Base-by-base conservation (phyloP, 2,329 filamentous ascomycete genomes). In the Claviceps spartinae region DNA sequence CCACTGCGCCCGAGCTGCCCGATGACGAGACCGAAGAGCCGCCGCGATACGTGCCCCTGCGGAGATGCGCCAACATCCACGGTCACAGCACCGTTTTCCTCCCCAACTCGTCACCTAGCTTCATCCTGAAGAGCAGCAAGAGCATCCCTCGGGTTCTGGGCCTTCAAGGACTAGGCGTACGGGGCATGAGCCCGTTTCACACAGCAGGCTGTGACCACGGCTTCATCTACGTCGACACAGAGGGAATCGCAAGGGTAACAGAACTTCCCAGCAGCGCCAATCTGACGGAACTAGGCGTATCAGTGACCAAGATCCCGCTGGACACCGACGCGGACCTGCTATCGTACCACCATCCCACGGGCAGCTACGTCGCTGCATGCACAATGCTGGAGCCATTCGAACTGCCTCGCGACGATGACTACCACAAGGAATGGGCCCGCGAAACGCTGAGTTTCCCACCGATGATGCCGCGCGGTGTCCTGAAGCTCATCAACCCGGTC, bases 1-100 rank as follows among this genome's bases (percentile, higher is more conserved):
- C 78, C 48, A 69, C 70, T 36, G 70, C 74, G 2, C 67, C 74
- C 7, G 70, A 76, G 30, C 63, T 69, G 0, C 67, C 72, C 16
- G 72, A 81, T 22, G 71, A 77, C n/a, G 73, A 77, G 8, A 64
- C 70, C n/a, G 68, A 72, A 4, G 65, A 71, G 45, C 69, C 71
- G 42, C 66, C 67, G 3, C 70, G 72, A 2, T 72, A 71, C 52
- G 69, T 77, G 18, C 74, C 82, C 0, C 69, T 89, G 41, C 72
- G 78, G 2, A 68, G 72, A 1, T 76, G 85, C 44, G 61, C 71
- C 52, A 83, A 87, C 52, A 63, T 96, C n/a, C 80, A 77, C 34
- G 88, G 88, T 3, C 89, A 90, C 64, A 84, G 81, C 61, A 79
- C 86, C 1, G 83, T 97, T 1, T 93, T 95, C 62, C 75, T 96